These are phyloP conservation scores for Xylariaceae sp. DNA, from an alignment of 2,329 filamentous ascomycete genomes.

Conservation along the genomic window DNA sequence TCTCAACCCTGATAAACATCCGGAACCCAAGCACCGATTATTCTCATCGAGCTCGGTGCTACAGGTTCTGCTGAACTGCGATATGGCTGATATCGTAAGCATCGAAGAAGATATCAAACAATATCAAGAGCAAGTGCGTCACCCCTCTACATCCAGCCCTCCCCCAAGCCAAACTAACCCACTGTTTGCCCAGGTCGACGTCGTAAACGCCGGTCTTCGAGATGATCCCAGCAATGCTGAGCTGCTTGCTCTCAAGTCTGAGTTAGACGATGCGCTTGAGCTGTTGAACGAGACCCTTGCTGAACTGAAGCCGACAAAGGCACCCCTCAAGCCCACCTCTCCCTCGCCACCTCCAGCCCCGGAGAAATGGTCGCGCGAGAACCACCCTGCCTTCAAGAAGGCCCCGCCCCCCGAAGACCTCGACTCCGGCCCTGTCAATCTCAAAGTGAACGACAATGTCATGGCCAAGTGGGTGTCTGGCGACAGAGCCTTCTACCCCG, in stretches of 20 bases:
- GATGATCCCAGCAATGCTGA: conserved; percentile 78
- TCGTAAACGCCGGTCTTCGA: conserved; percentile 70
- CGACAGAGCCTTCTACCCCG: conserved; percentile 87
- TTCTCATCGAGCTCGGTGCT: too few species aligned
- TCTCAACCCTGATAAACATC: too few species aligned
- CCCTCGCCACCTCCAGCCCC: conserved; percentile 51
- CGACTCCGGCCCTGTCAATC: conserved; percentile 52
- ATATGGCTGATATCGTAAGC: conserved; percentile 41
- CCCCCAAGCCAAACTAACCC: conserved; percentile 5
- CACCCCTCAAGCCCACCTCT: conserved; percentile 39
- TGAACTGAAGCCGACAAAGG: conserved; percentile 66
- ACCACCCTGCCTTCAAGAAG: conserved; percentile 73
- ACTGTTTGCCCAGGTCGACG: conserved; percentile 60
- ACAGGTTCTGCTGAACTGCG: too few species aligned
- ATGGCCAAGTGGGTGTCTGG: conserved; percentile 87
- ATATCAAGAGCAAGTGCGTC: conserved; percentile 54
- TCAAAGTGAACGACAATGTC: conserved; percentile 84
- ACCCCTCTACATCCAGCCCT: background rate
- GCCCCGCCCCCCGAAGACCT: conserved; percentile 49
- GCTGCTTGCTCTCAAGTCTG: conserved; percentile 70
- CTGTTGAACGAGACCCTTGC: conserved; percentile 76
- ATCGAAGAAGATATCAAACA: conserved; percentile 51
- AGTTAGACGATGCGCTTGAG: conserved; percentile 77
- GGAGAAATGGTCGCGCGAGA: conserved; percentile 76
- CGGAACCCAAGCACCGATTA: too few species aligned